Base-by-base conservation (phyloP, 768 basidiomycete species). In the Cantharellus anzutake region DNA sequence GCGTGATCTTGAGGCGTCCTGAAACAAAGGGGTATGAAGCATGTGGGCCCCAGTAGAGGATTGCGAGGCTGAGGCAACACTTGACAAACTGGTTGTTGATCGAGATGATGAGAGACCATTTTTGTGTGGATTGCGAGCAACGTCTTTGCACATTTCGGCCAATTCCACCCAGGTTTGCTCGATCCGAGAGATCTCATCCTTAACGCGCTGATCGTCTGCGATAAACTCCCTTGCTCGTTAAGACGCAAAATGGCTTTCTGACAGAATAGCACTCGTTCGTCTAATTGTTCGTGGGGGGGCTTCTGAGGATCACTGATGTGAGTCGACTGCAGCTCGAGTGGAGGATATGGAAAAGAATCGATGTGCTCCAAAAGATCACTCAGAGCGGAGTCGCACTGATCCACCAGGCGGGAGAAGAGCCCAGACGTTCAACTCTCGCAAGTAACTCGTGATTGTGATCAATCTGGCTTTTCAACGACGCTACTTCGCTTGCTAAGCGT, bases 301-400 rank as follows among this genome's bases (percentile, higher is more conserved):
- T 75, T 64, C 34, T 71, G 67, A 4, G 67, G 62, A 7, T 72
- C 68, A 41, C 73, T 72, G 60, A 70, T 61, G 63, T 80, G 79
- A 14, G 73, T 70, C 34, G 80, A 80, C 3, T 78, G 73, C 40
- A 82, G 67, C 2, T 76, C 69, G 3, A 76, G 74, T 37, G 65
- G 62, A 2, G 58, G 44, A 2, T 78, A 75, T 4, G 89, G 88
- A 66, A 81, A 90, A 65, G 84, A 87, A 67, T 93, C 89, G 59
- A 90, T 75, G 65, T 90, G 86, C 65, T 90, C 86, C 52, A 93
- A 72, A 3, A 92, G 73, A 68, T 91, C 86, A 65, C 89, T 92
- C 51, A 91, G 73, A 29, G 81, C 79, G n/a, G 74, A 71, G 67
- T 93, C 89, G 64, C 86, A 88, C 20, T 68, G 66, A 37, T 73